These are phyloP conservation scores for Euryodendron excelsum DNA, from an alignment of 148 eudicot species.

Conservation along the genomic window DNA sequence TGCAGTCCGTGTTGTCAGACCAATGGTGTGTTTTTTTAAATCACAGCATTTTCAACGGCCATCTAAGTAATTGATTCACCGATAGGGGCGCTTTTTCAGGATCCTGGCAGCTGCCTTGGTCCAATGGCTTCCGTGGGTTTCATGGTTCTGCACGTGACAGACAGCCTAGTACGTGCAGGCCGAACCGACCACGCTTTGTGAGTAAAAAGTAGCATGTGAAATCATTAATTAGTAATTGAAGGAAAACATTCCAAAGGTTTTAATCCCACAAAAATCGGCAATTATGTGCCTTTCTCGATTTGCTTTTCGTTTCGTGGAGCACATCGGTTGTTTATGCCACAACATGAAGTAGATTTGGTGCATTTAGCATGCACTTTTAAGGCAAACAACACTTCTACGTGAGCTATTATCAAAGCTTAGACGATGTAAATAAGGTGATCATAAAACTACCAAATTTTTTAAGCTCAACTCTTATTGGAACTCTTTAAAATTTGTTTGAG, in stretches of 20 bases:
- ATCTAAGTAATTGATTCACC: slow-evolving; percentile 13
- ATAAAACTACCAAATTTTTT: too few relatives aligned
- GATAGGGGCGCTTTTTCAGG: slow-evolving; percentile 26
- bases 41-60: slow-evolving; percentile 17
- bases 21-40: too few relatives aligned
- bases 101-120: slow-evolving; percentile 7
- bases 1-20: not conserved
- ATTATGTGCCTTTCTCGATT: not conserved
- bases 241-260: not conserved
- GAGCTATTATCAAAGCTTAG: too few relatives aligned
- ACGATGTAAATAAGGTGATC: too few relatives aligned
- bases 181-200: slow-evolving; percentile 14
- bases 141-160: slow-evolving; percentile 16
- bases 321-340: not conserved
- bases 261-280: not conserved
- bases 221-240: not conserved
- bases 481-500: too few relatives aligned
- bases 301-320: slow-evolving; percentile 1
- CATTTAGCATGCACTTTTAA: not conserved
- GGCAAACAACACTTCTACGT: not conserved
- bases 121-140: not conserved
- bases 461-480: too few relatives aligned
- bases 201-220: not conserved
- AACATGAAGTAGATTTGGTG: not conserved
- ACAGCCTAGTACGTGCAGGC: not conserved